A percentile compares a stretch with the other conserved stretches of the same genome.
These are phyloP conservation scores for Fomitopsis schrenkii DNA, from an alignment of 1,284 basidiomycete genomes.

Conservation along the genomic window DNA sequence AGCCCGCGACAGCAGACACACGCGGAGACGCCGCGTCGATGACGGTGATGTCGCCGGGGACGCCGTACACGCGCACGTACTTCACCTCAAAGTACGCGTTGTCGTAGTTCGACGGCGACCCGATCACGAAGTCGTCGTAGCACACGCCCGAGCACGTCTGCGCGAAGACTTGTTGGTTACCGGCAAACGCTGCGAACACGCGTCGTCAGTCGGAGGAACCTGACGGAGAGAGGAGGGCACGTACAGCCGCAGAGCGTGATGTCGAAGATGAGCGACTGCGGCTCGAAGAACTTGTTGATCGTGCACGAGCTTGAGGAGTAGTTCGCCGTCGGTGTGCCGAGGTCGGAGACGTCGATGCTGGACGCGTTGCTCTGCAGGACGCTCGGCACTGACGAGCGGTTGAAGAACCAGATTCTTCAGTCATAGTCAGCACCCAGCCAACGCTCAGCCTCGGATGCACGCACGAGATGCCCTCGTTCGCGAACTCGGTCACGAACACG, in stretches of 20 bases:
- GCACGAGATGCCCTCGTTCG: slow-evolving; percentile 59
- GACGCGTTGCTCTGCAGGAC: slow-evolving; percentile 48
- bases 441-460: slow-evolving; percentile 14
- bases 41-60: slow-evolving; percentile 23
- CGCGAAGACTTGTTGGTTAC: slow-evolving; percentile 47
- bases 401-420: slow-evolving; percentile 72
- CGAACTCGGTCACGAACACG: slow-evolving; percentile 69
- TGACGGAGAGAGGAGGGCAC: slow-evolving; percentile 20
- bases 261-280: slow-evolving; percentile 68
- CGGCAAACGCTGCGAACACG: slow-evolving; percentile 25
- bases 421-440: background rate
- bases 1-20: background rate
- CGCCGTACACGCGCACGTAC: slow-evolving; percentile 52
- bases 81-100: slow-evolving; percentile 77
- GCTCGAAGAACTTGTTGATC: slow-evolving; percentile 55
- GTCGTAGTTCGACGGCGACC: slow-evolving; percentile 59
- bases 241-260: slow-evolving; percentile 74
- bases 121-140: slow-evolving; percentile 75
- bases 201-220: background rate
- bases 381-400: slow-evolving; percentile 54
- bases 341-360: slow-evolving; percentile 55
- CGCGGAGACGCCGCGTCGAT: slow-evolving; percentile 17
- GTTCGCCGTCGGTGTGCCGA: slow-evolving; percentile 68
- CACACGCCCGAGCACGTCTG: slow-evolving; percentile 65
- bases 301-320: slow-evolving; percentile 61